Base-by-base conservation (phyloP, 805 yeast genomes). In the Saturnispora sekii region DNA sequence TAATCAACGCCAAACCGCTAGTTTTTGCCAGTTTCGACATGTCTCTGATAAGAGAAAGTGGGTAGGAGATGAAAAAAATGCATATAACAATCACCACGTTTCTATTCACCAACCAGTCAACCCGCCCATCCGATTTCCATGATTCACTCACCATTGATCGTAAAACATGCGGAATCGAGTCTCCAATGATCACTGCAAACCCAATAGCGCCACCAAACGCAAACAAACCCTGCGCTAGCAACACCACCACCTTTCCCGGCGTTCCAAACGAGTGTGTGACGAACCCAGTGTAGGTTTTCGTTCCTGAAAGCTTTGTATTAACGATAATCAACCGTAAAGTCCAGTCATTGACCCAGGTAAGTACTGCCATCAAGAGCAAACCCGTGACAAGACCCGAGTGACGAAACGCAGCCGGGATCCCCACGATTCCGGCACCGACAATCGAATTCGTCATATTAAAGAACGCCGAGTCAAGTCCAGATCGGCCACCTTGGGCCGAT, bases 371-470 rank as follows among this genome's bases (percentile, higher is more conserved):
- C 6, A 79, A 70, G 2, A 86, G 17, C 1, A 81, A 56, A 3
- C 95, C 95, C 0, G 90, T 87, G 0, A 80, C 47, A 3, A 90
- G 61, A 0, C 97, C 97, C 15, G 85, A 73, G 54, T 88, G 85
- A 38, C 73, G 69, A 55, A 89, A 77, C 0, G 97, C 96, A 51
- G 80, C 83, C 2, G 97, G 95, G 51, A 88, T 94, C 1, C 97
- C 96, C 30, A 90, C 86, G 44, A 90, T 85, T 7, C 97, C 97
- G 0, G 97, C 97, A 0, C 97, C 97, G 6, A 90, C 69, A 49
- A 90, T 90, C 15, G 94, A 82, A 62, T 89, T 89, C 9, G 96
- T 95, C 95, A 89, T 88, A 63, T 90, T 90, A 94, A 89, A 84
- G 57, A 89, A 88, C 5, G 97, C 97, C 86, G 83, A 83, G 47